Conservation (phyloP, 2,329 filamentous ascomycete genomes). For the Phialemoniopsis sp. region DNA sequence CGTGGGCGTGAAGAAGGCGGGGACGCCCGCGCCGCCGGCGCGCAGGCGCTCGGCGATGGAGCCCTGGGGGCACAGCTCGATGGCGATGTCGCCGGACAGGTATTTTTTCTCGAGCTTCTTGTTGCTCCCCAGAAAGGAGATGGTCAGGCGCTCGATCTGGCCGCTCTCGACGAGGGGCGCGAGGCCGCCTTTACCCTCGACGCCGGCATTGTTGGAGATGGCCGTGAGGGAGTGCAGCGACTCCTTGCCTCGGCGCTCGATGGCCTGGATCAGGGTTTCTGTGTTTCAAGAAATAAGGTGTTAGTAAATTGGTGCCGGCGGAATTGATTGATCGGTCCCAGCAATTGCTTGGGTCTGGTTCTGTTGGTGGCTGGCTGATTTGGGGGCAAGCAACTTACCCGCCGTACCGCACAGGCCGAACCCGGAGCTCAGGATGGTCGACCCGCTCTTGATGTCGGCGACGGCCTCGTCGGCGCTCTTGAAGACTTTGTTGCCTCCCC, state of each 20-base stretch:
- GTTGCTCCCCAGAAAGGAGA: constrained; percentile 75
- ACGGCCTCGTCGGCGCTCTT: constrained; percentile 63
- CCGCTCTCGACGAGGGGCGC: constrained; percentile 65
- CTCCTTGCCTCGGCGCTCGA: constrained; percentile 55
- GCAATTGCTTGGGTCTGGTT: too few species aligned
- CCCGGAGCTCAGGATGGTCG: constrained; percentile 69
- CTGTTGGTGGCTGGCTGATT: constrained; percentile 9
- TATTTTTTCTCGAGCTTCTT: constrained; percentile 74
- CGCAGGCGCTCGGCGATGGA: constrained; percentile 69
- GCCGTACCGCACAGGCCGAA: constrained; percentile 81
- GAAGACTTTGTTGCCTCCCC: constrained; percentile 16
- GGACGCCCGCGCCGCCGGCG: constrained; percentile 71
- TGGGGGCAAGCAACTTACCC: constrained; percentile 34
- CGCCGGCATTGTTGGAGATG: constrained; percentile 77
- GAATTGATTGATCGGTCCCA: too few species aligned
- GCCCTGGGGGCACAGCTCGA: constrained; percentile 75
- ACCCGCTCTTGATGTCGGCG: constrained; percentile 65
- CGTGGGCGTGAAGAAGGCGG: constrained; percentile 77
- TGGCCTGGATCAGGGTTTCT: constrained; percentile 69
- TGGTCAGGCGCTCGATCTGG: constrained; percentile 67
- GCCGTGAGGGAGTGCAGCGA: constrained; percentile 66
- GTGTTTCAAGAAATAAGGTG: constrained; percentile 11
- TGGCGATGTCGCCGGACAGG: constrained; percentile 66
- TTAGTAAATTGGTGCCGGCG: too few species aligned
- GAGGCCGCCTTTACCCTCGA: constrained; percentile 63